A percentile compares a stretch with the other conserved stretches of the same genome.
These are phyloP conservation scores for Thelonectria blattea DNA, from an alignment of 2,329 filamentous ascomycete species.

Conservation along the genomic window DNA sequence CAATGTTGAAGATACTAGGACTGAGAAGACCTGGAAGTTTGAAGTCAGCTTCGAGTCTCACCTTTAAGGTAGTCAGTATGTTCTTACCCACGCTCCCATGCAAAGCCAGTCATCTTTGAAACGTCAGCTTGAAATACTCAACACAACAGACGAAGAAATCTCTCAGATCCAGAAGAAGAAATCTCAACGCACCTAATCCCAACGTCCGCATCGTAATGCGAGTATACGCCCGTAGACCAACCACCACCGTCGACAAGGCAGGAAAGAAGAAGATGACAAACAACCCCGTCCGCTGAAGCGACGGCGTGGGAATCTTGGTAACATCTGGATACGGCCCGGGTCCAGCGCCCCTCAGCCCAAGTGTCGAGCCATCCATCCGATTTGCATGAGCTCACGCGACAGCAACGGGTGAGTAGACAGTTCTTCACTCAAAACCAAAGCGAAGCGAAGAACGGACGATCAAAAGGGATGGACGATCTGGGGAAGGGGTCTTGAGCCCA, in stretches of 20 bases:
- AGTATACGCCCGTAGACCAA: conserved; percentile 37
- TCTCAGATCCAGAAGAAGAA: not conserved
- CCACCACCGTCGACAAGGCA: conserved; percentile 36
- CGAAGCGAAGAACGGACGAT: not conserved
- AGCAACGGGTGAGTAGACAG: not conserved
- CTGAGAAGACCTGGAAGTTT: conserved; percentile 8
- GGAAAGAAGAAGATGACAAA: conserved; percentile 44
- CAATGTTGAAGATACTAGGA: conserved; percentile 31
- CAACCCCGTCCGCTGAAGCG: conserved; percentile 40
- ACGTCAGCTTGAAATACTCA: not conserved
- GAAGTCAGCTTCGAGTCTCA: too few species aligned
- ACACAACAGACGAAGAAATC: not conserved
- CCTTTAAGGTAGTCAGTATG: too few species aligned
- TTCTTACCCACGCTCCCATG: conserved; percentile 28
- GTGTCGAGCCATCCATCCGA: conserved; percentile 9
- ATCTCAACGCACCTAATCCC: conserved; percentile 30
- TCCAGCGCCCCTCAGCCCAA: conserved; percentile 2
- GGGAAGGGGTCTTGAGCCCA: conserved; percentile 1
- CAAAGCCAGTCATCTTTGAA: conserved; percentile 38
- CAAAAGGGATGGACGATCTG: not conserved
- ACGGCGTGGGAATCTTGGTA: conserved; percentile 40
- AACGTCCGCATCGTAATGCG: conserved; percentile 38
- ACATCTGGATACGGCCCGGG: conserved; percentile 33
- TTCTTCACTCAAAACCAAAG: not conserved
- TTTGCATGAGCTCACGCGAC: not conserved